Percentiles rank a stretch among this genome's conserved stretches.
Evolutionary conservation across 345 rosid species (phyloP).

Genomic region (Brassica nigra): DNA sequence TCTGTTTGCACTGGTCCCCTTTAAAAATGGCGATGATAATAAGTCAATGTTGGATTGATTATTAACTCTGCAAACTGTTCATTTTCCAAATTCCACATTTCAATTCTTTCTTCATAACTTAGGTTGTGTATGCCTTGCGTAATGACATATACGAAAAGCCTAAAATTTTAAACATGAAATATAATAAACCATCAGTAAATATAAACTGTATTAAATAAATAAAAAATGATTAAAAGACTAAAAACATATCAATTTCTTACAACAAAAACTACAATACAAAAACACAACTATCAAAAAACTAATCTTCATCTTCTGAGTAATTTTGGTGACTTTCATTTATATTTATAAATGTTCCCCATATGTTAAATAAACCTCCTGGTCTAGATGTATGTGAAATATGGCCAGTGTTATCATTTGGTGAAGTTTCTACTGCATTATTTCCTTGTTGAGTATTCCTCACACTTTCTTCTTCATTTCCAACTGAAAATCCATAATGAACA

Average conservation of each 20-base stretch:
- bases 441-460: not conserved
- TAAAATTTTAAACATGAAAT: not conserved
- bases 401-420: not conserved
- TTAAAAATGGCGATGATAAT: not conserved
- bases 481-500: not conserved
- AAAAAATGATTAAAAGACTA: not conserved
- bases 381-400: not conserved
- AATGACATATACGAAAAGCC: not conserved
- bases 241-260: not conserved
- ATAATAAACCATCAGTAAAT: not conserved
- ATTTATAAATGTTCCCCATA: not conserved
- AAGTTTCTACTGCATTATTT: not conserved
- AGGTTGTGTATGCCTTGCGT: not conserved
- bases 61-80: too few relatives aligned
- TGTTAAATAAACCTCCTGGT: not conserved
- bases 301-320: not conserved
- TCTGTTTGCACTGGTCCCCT: not conserved
- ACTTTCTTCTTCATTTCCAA: not conserved
- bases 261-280: not conserved
- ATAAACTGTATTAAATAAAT: not conserved
- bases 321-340: not conserved
- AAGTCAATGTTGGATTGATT: not conserved
- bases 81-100: too few relatives aligned
- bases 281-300: not conserved
- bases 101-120: not conserved